These are phyloP conservation scores for Biscogniauxia marginata DNA, from an alignment of 2,329 filamentous ascomycete genomes.

Conservation along the genomic window DNA sequence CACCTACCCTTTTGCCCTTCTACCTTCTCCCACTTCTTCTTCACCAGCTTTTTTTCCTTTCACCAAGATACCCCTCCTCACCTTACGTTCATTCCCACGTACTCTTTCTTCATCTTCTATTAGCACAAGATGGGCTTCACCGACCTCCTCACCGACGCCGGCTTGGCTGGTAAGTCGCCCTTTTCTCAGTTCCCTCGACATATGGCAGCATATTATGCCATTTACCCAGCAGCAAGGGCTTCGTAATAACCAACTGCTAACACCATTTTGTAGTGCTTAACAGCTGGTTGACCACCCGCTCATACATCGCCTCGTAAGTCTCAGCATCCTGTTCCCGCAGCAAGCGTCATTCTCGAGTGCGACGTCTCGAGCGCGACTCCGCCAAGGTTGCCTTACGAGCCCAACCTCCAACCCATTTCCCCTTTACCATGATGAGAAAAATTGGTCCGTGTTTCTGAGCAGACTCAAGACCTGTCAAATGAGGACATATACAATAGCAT, in stretches of 20 bases:
- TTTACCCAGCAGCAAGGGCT: slow-evolving; percentile 2
- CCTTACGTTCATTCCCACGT: slow-evolving; percentile 9
- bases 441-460: slow-evolving; percentile 84
- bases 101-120: slow-evolving; percentile 17
- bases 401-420: slow-evolving; percentile 27
- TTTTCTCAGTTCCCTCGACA: slow-evolving; percentile 7
- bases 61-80: slow-evolving; percentile 31
- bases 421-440: slow-evolving; percentile 62
- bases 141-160: slow-evolving; percentile 57
- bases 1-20: slow-evolving; percentile 24
- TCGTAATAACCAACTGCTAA: slow-evolving; percentile 13
- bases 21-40: slow-evolving; percentile 22
- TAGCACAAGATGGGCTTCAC: slow-evolving; percentile 56
- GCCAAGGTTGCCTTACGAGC: slow-evolving; percentile 9
- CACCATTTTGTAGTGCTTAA: slow-evolving; percentile 44
- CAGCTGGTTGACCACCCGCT: slow-evolving; percentile 63
- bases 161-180: slow-evolving; percentile 47
- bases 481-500: slow-evolving; percentile 37
- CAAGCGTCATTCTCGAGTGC: slow-evolving; percentile 8
- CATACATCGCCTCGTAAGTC: slow-evolving; percentile 72
- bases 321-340: slow-evolving; percentile 14
- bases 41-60: slow-evolving; percentile 24
- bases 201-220: neutral
- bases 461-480: slow-evolving; percentile 71
- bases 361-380: slow-evolving; percentile 5